These are phyloP conservation scores for Bothriochloa decipiens DNA, from an alignment of 176 grass and related monocot species.

Conservation along the genomic window DNA sequence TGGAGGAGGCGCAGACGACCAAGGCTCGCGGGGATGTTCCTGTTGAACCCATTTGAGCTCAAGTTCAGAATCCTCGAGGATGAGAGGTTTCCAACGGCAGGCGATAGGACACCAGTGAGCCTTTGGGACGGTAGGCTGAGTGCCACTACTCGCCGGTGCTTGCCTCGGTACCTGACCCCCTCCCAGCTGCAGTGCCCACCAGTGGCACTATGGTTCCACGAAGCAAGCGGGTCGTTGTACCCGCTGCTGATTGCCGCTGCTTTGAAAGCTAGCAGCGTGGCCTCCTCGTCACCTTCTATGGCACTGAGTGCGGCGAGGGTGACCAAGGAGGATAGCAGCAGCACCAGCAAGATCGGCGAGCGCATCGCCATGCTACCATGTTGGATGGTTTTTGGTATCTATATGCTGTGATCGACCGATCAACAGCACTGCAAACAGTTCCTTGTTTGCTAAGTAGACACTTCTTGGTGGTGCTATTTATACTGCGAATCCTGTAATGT, in stretches of 20 bases:
- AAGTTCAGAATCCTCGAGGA: neutral
- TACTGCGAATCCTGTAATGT: no score
- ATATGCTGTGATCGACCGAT: no score
- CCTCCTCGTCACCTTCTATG: neutral
- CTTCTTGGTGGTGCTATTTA: no score
- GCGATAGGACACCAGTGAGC: neutral
- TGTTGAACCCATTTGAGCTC: neutral
- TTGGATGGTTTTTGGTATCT: no score
- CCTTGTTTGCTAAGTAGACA: no score
- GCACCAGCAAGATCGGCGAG: no score
- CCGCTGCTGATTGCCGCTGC: neutral
- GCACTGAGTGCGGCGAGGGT: no score
- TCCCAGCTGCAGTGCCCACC: no score
- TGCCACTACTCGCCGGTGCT: neutral
- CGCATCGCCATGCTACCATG: no score
- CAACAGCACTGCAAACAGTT: no score
- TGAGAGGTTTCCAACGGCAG: neutral
- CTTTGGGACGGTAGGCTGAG: neutral
- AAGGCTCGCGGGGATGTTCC: neutral
- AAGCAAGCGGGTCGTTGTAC: neutral
- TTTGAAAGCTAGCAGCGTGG: neutral
- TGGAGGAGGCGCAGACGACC: neutral
- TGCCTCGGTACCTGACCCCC: neutral
- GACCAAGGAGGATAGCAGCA: no score
- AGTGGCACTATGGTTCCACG: neutral